Evolutionary conservation across 2,329 filamentous ascomycete genomes (phyloP).

Genomic region (Sclerotinia nivalis): DNA sequence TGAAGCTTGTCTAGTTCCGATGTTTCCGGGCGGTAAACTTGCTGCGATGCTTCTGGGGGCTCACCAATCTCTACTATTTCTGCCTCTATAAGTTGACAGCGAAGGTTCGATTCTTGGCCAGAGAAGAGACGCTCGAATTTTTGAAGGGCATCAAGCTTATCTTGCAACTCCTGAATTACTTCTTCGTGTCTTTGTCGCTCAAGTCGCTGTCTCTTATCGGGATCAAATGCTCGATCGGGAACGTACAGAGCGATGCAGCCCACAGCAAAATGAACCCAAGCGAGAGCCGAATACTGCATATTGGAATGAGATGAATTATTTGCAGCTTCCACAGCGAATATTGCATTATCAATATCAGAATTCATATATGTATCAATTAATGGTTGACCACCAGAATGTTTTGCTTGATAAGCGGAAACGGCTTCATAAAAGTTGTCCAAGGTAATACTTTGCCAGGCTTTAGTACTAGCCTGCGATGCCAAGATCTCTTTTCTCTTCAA

Average conservation of each 20-base stretch:
- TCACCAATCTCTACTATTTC: slow-evolving; percentile 65
- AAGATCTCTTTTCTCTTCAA: not conserved
- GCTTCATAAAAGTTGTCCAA: slow-evolving; percentile 4
- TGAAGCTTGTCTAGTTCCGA: slow-evolving; percentile 74
- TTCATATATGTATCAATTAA: slow-evolving; percentile 33
- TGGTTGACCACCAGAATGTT: not conserved
- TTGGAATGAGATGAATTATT: slow-evolving; percentile 34
- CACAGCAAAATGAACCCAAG: slow-evolving; percentile 76
- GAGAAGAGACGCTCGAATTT: slow-evolving; percentile 68
- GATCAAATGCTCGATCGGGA: slow-evolving; percentile 84
- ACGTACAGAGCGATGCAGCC: slow-evolving; percentile 78
- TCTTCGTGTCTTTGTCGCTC: slow-evolving; percentile 61
- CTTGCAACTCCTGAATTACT: slow-evolving; percentile 55
- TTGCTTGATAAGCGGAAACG: not conserved
- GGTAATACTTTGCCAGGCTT: not conserved
- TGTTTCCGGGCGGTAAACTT: slow-evolving; percentile 68
- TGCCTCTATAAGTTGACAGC: slow-evolving; percentile 61
- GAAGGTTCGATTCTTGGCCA: slow-evolving; percentile 66
- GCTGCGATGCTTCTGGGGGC: slow-evolving; percentile 61
- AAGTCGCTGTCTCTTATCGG: slow-evolving; percentile 65
- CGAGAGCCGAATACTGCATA: slow-evolving; percentile 51
- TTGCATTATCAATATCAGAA: slow-evolving; percentile 44
- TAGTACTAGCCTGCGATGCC: not conserved
- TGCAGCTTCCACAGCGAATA: slow-evolving; percentile 38
- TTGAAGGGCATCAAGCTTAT: slow-evolving; percentile 60